A percentile compares a stretch with the other conserved stretches of the same genome.
Evolutionary conservation across 148 eudicot genomes (phyloP).

Genomic region (Cornus kousa): DNA sequence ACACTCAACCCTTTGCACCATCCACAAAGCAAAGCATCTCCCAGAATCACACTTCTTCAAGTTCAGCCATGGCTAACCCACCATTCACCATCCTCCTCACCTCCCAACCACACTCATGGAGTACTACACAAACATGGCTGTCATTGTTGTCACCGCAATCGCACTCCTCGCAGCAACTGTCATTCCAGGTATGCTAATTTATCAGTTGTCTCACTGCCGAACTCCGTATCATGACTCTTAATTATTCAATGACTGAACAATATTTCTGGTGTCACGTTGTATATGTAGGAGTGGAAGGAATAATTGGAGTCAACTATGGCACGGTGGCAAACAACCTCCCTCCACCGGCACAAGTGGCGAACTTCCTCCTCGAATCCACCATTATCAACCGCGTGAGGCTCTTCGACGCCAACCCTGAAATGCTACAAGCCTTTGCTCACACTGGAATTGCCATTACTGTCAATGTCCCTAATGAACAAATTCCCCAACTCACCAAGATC

Average conservation of each 20-base stretch:
- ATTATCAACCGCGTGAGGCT: slow-evolving; percentile 54
- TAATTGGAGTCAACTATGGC: slow-evolving; percentile 74
- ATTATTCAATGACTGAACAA: neutral
- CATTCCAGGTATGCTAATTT: slow-evolving; percentile 15
- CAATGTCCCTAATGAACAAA: slow-evolving; percentile 52
- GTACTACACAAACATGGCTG: neutral
- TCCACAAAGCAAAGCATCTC: slow-evolving; percentile 38
- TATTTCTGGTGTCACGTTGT: neutral
- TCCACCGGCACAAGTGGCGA: slow-evolving; percentile 47
- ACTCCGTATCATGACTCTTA: too few relatives aligned
- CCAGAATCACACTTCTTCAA: slow-evolving; percentile 10
- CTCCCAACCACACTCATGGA: slow-evolving; percentile 9
- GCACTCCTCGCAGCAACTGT: slow-evolving; percentile 6
- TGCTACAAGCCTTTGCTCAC: slow-evolving; percentile 50
- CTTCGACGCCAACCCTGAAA: slow-evolving; percentile 47
- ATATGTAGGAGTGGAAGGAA: slow-evolving; percentile 29
- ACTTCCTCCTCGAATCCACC: slow-evolving; percentile 49
- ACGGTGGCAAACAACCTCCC: slow-evolving; percentile 66
- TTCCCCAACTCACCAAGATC: slow-evolving; percentile 43
- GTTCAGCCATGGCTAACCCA: neutral
- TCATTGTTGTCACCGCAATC: neutral
- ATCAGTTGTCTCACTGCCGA: too few relatives aligned
- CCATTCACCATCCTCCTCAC: neutral
- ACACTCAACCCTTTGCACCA: slow-evolving; percentile 6
- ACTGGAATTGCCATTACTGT: slow-evolving; percentile 53